Conservation (phyloP, 352 stramenopile species). For the Albugo candida region DNA sequence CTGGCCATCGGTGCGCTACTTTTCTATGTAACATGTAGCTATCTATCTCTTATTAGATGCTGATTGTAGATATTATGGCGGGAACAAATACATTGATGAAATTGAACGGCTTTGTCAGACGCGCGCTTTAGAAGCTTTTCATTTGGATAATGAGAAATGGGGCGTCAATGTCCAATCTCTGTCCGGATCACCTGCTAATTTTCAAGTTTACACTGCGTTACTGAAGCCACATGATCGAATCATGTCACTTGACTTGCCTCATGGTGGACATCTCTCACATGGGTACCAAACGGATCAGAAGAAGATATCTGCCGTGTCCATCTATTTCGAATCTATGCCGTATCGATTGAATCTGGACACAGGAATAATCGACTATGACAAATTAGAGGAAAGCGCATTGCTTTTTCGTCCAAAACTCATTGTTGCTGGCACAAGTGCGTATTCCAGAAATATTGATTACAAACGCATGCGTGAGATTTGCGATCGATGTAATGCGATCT, state of each 20-base stretch:
- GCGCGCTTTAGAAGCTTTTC: conserved; percentile 92
- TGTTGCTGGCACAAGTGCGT: conserved; percentile 95
- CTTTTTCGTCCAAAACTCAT: conserved; percentile 96
- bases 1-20: conserved; percentile 49
- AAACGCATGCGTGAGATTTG: conserved; percentile 95
- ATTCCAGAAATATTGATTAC: conserved; percentile 98
- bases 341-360: conserved; percentile 94
- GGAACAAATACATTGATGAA: conserved; percentile 99
- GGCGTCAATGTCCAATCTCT: conserved; percentile 95
- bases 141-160: conserved; percentile 90
- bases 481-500: conserved; percentile 83
- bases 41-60: no score
- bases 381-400: conserved; percentile 87
- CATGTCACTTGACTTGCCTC: conserved; percentile 95
- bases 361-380: conserved; percentile 97
- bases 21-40: background rate
- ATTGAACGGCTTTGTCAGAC: conserved; percentile 95
- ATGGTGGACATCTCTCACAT: conserved; percentile 97
- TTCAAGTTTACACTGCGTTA: conserved; percentile 97
- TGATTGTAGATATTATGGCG: conserved; percentile 88
- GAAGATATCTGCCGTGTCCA: conserved; percentile 97
- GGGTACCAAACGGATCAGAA: conserved; percentile 97
- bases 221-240: conserved; percentile 97
- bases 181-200: conserved; percentile 97
- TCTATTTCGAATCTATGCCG: conserved; percentile 99